These are phyloP conservation scores for Epichloe glyceriae DNA, from an alignment of 2,329 filamentous ascomycete species.

Conservation along the genomic window DNA sequence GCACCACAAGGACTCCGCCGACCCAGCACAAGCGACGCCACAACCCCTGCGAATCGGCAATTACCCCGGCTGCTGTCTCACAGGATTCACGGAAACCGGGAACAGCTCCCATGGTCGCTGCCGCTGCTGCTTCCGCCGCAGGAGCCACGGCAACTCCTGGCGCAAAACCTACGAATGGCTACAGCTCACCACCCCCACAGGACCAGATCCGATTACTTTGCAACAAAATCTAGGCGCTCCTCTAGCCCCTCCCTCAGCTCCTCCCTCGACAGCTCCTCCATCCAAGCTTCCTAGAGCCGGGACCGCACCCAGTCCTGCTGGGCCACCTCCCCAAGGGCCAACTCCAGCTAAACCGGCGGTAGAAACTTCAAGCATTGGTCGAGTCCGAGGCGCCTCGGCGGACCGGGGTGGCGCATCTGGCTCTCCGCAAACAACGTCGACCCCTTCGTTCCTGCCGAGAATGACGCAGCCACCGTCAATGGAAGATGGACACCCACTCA, in stretches of 20 bases:
- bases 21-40: slow-evolving; percentile 28
- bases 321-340: slow-evolving; percentile 42
- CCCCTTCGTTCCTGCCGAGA: slow-evolving; percentile 18
- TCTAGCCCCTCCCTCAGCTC: slow-evolving; percentile 4
- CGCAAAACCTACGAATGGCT: slow-evolving; percentile 28
- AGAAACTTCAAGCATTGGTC: slow-evolving; percentile 27
- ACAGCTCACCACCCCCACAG: slow-evolving; percentile 26
- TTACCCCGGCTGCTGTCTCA: slow-evolving; percentile 18
- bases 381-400: slow-evolving; percentile 35
- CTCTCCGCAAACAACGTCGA: slow-evolving; percentile 21
- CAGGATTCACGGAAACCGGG: slow-evolving; percentile 3
- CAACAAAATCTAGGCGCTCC: slow-evolving; percentile 18
- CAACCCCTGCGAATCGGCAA: slow-evolving; percentile 18
- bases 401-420: slow-evolving; percentile 27
- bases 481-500: slow-evolving; percentile 54
- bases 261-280: slow-evolving; percentile 16
- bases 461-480: slow-evolving; percentile 40
- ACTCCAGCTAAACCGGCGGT: slow-evolving; percentile 34
- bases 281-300: slow-evolving; percentile 23
- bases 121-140: background rate
- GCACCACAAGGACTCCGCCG: slow-evolving; percentile 25
- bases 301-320: slow-evolving; percentile 24
- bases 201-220: slow-evolving; percentile 23
- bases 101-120: background rate
- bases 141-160: slow-evolving; percentile 12